These are phyloP conservation scores for Alternaria atra DNA, from an alignment of 2,329 filamentous ascomycete species.

Conservation along the genomic window DNA sequence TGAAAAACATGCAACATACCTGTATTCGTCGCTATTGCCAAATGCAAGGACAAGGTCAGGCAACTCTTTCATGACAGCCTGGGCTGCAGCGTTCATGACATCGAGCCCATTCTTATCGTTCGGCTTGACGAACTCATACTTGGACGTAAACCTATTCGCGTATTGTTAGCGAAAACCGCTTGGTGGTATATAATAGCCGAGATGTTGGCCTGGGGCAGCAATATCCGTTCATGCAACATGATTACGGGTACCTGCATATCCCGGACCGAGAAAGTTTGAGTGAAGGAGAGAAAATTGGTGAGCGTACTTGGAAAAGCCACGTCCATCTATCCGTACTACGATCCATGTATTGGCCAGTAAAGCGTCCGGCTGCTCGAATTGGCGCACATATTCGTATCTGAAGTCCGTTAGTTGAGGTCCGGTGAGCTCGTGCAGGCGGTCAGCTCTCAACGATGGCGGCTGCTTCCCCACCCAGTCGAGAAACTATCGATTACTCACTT, in stretches of 20 bases:
- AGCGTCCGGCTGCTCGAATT: slow-evolving; percentile 82
- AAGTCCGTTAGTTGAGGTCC: slow-evolving; percentile 23
- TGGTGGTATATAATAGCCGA: slow-evolving; percentile 10
- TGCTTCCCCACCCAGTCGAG: slow-evolving; percentile 16
- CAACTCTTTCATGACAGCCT: slow-evolving; percentile 81
- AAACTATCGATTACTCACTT: slow-evolving; percentile 26
- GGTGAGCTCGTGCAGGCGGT: slow-evolving; percentile 9
- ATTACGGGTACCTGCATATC: slow-evolving; percentile 32
- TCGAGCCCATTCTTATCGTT: slow-evolving; percentile 88
- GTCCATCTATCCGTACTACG: slow-evolving; percentile 90
- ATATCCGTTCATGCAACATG: slow-evolving; percentile 15
- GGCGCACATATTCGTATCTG: slow-evolving; percentile 93
- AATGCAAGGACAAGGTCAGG: slow-evolving; percentile 89
- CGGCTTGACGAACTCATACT: slow-evolving; percentile 88
- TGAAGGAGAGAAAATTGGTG: slow-evolving; percentile 13
- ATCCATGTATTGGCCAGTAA: slow-evolving; percentile 95
- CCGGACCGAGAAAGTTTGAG: slow-evolving; percentile 10
- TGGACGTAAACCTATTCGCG: slow-evolving; percentile 73
- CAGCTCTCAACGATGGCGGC: slow-evolving; percentile 1
- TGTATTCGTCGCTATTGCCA: slow-evolving; percentile 94
- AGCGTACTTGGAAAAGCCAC: slow-evolving; percentile 88
- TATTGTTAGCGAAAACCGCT: slow-evolving; percentile 13
- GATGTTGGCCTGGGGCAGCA: slow-evolving; percentile 11
- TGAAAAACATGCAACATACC: slow-evolving; percentile 56
- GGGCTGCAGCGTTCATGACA: slow-evolving; percentile 95